A percentile compares a stretch with the other conserved stretches of the same genome.
Conservation (phyloP, 441 rosid genomes). For the Brassica balearica region DNA sequence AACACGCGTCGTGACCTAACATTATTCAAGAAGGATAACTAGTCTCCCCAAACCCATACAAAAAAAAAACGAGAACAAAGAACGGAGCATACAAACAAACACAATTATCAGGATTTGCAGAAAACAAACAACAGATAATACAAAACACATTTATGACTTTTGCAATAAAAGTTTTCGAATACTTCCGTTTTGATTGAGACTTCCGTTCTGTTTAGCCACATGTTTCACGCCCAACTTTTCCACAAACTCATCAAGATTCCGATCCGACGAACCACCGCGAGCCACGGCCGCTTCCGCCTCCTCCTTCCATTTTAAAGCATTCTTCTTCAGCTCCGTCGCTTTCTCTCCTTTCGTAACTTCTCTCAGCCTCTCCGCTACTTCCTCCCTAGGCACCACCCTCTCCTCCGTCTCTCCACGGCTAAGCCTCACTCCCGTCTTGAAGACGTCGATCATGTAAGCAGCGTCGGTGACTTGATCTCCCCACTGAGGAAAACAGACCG, state of each 20-base stretch:
- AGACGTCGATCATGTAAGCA: constrained; percentile 63
- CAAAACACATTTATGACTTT: constrained; percentile 14
- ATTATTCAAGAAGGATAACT: constrained; percentile 6
- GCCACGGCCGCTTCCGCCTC: constrained; percentile 73
- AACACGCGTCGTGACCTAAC: not conserved
- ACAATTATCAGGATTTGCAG: constrained; percentile 8
- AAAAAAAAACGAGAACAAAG: not conserved
- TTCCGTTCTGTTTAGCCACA: constrained; percentile 32
- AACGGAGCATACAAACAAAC: constrained; percentile 14
- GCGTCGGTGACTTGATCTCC: constrained; percentile 91
- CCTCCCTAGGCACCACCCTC: constrained; percentile 63
- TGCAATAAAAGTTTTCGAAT: not conserved
- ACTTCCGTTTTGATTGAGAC: constrained; percentile 11
- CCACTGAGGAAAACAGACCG: constrained; percentile 82
- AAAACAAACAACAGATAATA: not conserved
- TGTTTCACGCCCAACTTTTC: constrained; percentile 57
- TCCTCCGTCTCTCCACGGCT: constrained; percentile 70
- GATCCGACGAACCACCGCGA: constrained; percentile 75
- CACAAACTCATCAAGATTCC: constrained; percentile 64
- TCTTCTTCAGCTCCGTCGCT: constrained; percentile 63
- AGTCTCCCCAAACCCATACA: constrained; percentile 10
- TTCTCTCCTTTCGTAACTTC: constrained; percentile 60
- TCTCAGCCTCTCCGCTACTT: constrained; percentile 61
- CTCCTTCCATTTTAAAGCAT: constrained; percentile 69
- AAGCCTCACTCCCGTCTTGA: constrained; percentile 68